Base-by-base conservation (phyloP, 2,329 filamentous ascomycete species). In the Venturia asperata region DNA sequence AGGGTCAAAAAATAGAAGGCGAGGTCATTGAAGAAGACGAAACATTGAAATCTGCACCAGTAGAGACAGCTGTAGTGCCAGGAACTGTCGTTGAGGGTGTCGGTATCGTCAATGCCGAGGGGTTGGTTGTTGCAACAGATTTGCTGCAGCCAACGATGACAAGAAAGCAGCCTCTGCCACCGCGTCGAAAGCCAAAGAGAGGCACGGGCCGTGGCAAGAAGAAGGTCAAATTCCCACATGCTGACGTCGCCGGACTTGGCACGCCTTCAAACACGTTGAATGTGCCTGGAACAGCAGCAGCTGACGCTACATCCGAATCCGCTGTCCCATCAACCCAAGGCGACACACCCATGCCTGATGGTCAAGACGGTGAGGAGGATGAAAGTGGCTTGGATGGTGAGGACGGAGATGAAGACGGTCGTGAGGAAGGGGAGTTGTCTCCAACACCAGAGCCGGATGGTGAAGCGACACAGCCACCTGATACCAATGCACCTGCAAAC, bases 151-250 rank as follows among this genome's bases (percentile, higher is more conserved):
- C 75, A 69, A 81, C 81, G 27, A 81, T 82, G 19, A 62, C 58
- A 37, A 82, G 81, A 72, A 85, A 87, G 72, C 85, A 88, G 67
- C 87, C 88, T 0, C 88, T 87, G 37, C 88, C 89, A 0, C 90
- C 90, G 0, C 92, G 91, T 74, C 87, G 90, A 74, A 96, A 93
- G 80, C 81, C 84, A 67, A 80, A 78, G 61, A 92, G 90, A 61
- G 89, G 90, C 0, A 86, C 89, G 43, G 91, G 91, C 9, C 85
- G 91, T 68, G 90, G 90, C 68, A 93, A 88, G 81, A 90, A 87
- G 76, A 91, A 87, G 74, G 83, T 86, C 52, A 82, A 82, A 67
- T 85, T 86, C 79, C 70, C 70, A 55, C 75, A 66, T 34, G 77
- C 74, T 67, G 74, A 73, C 42, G 67, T 74, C 30, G 75, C 77